Percentiles rank a stretch among this genome's conserved stretches.
These are phyloP conservation scores for Candida insectalens DNA, from an alignment of 805 yeast genomes.

Conservation along the genomic window DNA sequence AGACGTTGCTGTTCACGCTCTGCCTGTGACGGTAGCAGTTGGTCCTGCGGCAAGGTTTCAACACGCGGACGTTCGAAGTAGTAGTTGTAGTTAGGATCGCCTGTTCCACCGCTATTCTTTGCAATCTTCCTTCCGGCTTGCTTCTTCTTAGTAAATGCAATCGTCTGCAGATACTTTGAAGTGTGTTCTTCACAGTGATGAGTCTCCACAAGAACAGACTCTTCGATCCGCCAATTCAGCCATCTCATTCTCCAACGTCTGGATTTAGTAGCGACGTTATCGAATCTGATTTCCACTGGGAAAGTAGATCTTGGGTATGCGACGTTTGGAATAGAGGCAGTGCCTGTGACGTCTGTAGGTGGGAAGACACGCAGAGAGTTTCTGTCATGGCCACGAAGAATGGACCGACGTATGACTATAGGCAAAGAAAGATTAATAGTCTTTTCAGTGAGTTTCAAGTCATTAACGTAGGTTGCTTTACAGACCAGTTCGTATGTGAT, in stretches of 20 bases:
- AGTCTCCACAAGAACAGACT: conserved; percentile 54
- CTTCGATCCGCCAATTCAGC: conserved; percentile 83
- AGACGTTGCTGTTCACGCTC: not conserved
- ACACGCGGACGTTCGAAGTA: conserved; percentile 18
- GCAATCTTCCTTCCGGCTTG: conserved; percentile 15
- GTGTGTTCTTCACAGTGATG: conserved; percentile 50
- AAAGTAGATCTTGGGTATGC: conserved; percentile 81
- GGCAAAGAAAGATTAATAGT: conserved; percentile 47
- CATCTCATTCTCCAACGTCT: conserved; percentile 90
- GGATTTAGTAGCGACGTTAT: conserved; percentile 51
- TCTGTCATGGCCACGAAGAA: conserved; percentile 73
- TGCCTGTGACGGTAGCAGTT: too few species aligned
- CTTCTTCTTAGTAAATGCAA: conserved; percentile 28
- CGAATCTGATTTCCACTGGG: conserved; percentile 73
- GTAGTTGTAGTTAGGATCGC: conserved; percentile 16
- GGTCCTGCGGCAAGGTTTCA: too few species aligned
- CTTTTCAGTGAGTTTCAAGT: conserved; percentile 21
- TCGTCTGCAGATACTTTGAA: conserved; percentile 35
- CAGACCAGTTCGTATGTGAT: conserved; percentile 77
- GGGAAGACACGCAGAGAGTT: conserved; percentile 89
- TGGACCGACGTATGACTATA: conserved; percentile 64
- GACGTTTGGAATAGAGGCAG: conserved; percentile 81
- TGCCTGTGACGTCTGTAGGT: conserved; percentile 84
- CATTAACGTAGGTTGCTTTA: conserved; percentile 31
- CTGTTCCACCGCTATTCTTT: conserved; percentile 21